Percentiles rank a stretch among this genome's conserved stretches.
Evolutionary conservation across 108 stramenopile genomes (phyloP).

Genomic region (Discostella stelligeroides): DNA sequence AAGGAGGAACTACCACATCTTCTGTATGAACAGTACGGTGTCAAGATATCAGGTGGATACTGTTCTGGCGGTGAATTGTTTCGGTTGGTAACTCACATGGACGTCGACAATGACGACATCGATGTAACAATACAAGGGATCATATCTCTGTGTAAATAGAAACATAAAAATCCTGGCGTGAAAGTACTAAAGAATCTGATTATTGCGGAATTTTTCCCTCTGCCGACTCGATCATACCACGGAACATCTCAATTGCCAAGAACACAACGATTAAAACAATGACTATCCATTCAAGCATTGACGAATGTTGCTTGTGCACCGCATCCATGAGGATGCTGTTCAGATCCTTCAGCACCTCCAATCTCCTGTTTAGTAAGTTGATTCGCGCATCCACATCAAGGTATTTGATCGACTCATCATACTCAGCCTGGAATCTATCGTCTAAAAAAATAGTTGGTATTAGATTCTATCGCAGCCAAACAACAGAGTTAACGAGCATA

Average conservation of each 20-base stretch:
- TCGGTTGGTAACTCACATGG: conserved; percentile 74
- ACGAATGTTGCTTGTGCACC: conserved; percentile 45
- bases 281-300: conserved; percentile 52
- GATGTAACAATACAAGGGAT: conserved; percentile 42
- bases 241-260: conserved; percentile 30
- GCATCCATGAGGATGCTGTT: conserved; percentile 54
- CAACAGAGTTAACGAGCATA: background rate
- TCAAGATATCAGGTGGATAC: conserved; percentile 74
- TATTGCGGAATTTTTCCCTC: too few species aligned
- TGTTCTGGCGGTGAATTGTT: conserved; percentile 71
- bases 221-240: conserved; percentile 12
- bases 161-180: background rate
- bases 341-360: conserved; percentile 47
- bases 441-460: conserved; percentile 11
- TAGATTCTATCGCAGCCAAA: background rate
- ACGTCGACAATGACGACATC: conserved; percentile 64
- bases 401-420: conserved; percentile 45
- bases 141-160: conserved; percentile 25
- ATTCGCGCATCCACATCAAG: conserved; percentile 43
- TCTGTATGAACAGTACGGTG: conserved; percentile 56
- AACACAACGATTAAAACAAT: conserved; percentile 49
- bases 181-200: too few species aligned
- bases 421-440: conserved; percentile 52
- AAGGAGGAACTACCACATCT: conserved; percentile 53
- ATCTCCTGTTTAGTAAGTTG: conserved; percentile 35